Base-by-base conservation (phyloP, 108 stramenopile species). In the Cyclotella sp. region DNA sequence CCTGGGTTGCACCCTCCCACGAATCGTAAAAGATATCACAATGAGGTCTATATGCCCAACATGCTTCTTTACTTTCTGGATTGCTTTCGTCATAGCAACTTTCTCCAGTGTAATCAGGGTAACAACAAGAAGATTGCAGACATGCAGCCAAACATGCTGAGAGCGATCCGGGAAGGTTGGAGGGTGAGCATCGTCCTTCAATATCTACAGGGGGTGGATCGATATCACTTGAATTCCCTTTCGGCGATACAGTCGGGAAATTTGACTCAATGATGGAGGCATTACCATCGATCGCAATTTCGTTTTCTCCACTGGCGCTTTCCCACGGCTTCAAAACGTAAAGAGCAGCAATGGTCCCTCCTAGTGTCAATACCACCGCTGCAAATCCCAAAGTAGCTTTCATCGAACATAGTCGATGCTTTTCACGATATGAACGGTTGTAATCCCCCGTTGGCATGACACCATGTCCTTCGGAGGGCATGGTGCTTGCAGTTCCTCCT, bases 21-120 rank as follows among this genome's bases (percentile, higher is more conserved):
- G 76, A 6, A 45, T 77, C 68, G 42, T 77, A 63, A 51, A 77
- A 69, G 11, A 77, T 43, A 53, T 77, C 76, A 29, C 76, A 77
- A 55, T 77, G 44, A 12, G 76, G 76, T 55, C 76, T 46, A 43
- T 77, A 77, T 12, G 28, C 29, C 52, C 30, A 28, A 29, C 76
- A 77, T 11, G 68, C 68, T 0, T 42, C 40, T 6, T 22, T 22
- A 55, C 55, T 55, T 24, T 61, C 15, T 4, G 11, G 6, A 9
- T 61, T 30, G 11, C 6, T 13, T 22, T 53, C 46, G 16, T 77
- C 62, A 24, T 51, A 52, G 40, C 76, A 77, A 12, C 19, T 57
- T 34, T 51, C 43, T 3, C 68, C 68, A 2, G 19, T 24, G 10
- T 41, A 54, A 18, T 42, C 44, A 16, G 42, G 46, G 63, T 77